phyloP scores from a whole-genome alignment of 176 grass and related monocot genomes.

The Phragmites australis region DNA sequence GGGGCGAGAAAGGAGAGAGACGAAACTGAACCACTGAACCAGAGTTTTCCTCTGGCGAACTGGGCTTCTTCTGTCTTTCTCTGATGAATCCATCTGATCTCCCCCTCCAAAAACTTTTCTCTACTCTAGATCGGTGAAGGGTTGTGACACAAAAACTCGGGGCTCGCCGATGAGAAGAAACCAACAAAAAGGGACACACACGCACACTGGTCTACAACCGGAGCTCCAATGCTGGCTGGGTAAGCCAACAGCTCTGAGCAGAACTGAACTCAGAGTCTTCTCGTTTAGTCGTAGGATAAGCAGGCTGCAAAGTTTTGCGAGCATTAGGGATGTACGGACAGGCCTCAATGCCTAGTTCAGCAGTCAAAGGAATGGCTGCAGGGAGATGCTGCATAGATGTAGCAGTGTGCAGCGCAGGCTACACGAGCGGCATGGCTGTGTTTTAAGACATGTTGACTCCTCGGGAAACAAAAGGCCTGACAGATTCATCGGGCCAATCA shows the following conservation, averaged over 20 bases:
- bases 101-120: too few species aligned
- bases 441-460: conserved; percentile 33
- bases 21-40: too few species aligned
- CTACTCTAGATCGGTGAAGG: too few species aligned
- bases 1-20: too few species aligned
- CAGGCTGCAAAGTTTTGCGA: not conserved
- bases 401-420: conserved; percentile 2
- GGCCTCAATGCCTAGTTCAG: not conserved
- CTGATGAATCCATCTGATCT: too few species aligned
- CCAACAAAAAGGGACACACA: not conserved
- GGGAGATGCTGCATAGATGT: conserved; percentile 18
- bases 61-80: too few species aligned
- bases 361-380: conserved; percentile 22
- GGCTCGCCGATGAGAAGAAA: not conserved
- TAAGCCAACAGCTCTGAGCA: not conserved
- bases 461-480: conserved; percentile 42
- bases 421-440: conserved; percentile 6
- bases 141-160: too few species aligned
- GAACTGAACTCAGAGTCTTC: not conserved
- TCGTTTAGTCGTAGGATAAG: not conserved
- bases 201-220: not conserved
- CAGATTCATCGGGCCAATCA: conserved; percentile 28
- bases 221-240: not conserved
- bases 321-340: not conserved
- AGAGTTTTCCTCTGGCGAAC: too few species aligned